Conservation (phyloP, 1,284 basidiomycete species). For the Bondarzewia mesenterica region DNA sequence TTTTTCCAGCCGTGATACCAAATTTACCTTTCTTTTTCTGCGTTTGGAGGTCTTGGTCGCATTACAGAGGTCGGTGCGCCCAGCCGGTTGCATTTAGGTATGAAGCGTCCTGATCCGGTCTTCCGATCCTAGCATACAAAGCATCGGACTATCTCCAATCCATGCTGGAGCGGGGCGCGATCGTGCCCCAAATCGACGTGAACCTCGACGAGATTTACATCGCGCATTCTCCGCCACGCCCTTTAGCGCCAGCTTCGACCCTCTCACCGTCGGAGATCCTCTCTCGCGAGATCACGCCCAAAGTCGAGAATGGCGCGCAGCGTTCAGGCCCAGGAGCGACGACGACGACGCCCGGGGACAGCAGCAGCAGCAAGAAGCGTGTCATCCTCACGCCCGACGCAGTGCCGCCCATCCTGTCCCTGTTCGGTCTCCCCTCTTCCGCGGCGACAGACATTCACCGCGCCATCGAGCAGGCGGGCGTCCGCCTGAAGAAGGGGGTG, state of each 20-base stretch:
- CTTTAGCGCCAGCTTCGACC: slow-evolving; percentile 5
- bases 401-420: slow-evolving; percentile 39
- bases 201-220: slow-evolving; percentile 54
- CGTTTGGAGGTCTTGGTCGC: slow-evolving; percentile 76
- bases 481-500: slow-evolving; percentile 7
- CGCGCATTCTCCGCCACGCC: slow-evolving; percentile 22
- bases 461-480: slow-evolving; percentile 50
- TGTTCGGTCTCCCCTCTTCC: slow-evolving; percentile 37
- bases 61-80: slow-evolving; percentile 58
- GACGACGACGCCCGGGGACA: slow-evolving; percentile 7
- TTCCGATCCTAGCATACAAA: slow-evolving; percentile 47
- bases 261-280: slow-evolving; percentile 1
- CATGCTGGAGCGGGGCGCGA: slow-evolving; percentile 44
- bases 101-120: background rate
- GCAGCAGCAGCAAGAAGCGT: slow-evolving; percentile 2
- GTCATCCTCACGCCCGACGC: slow-evolving; percentile 46
- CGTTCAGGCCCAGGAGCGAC: background rate
- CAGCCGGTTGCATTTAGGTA: background rate
- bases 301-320: background rate
- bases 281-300: background rate
- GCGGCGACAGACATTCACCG: slow-evolving; percentile 48
- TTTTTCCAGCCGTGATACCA: slow-evolving; percentile 57
- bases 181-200: slow-evolving; percentile 45
- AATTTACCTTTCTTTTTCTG: slow-evolving; percentile 83
- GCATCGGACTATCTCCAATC: slow-evolving; percentile 60